These are phyloP conservation scores for Trichoderma erinaceum DNA, from an alignment of 495 filamentous ascomycete species.

Conservation along the genomic window DNA sequence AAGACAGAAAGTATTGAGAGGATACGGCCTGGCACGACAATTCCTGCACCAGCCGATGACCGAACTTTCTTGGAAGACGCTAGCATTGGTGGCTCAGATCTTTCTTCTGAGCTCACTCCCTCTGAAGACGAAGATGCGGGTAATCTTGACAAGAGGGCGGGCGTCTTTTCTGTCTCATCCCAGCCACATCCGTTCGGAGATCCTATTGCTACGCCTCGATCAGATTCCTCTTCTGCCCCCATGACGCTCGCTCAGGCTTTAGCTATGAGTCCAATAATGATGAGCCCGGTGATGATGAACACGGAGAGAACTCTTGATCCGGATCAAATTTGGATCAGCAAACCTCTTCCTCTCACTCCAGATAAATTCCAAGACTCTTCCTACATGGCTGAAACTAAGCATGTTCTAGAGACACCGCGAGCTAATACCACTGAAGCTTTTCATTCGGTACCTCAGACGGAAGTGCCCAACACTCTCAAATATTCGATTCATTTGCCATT, in stretches of 20 bases:
- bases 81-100: slow-evolving; percentile 64
- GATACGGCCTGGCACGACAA: slow-evolving; percentile 26
- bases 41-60: slow-evolving; percentile 27
- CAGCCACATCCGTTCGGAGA: slow-evolving; percentile 56
- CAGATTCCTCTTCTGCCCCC: slow-evolving; percentile 70
- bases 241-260: slow-evolving; percentile 63
- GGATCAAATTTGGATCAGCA: slow-evolving; percentile 40
- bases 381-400: slow-evolving; percentile 24
- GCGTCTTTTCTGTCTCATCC: not conserved
- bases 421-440: slow-evolving; percentile 30
- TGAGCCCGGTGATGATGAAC: slow-evolving; percentile 25
- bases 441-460: slow-evolving; percentile 31
- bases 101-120: slow-evolving; percentile 75
- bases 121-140: slow-evolving; percentile 50
- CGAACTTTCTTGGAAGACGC: slow-evolving; percentile 61
- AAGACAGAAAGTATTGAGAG: slow-evolving; percentile 40
- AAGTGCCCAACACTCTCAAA: slow-evolving; percentile 27
- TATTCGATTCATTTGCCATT: slow-evolving; percentile 72
- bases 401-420: slow-evolving; percentile 32
- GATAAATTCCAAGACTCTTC: slow-evolving; percentile 24
- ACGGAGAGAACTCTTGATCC: slow-evolving; percentile 30
- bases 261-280: slow-evolving; percentile 37
- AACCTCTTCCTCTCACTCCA: slow-evolving; percentile 47
- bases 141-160: slow-evolving; percentile 26
- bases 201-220: slow-evolving; percentile 18